Base-by-base conservation (phyloP, 163 green algal genomes). In the Smithsoniella earleae region DNA sequence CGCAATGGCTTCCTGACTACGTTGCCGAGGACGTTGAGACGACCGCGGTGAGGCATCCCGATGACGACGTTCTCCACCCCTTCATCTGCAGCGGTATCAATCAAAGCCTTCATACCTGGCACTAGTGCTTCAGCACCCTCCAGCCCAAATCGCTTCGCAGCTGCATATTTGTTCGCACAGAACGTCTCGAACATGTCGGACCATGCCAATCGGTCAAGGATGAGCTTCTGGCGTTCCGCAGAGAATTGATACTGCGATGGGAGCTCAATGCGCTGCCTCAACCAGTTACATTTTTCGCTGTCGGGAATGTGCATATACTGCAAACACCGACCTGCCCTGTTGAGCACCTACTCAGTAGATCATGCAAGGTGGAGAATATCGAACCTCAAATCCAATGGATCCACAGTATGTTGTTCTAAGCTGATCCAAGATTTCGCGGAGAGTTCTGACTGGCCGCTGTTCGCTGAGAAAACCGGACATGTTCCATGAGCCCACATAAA, bases 251-350 rank as follows among this genome's bases (percentile, higher is more conserved):
- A 66, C 58, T 76, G 46, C 66, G 87, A 75, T 4, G 83, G 78
- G 20, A 85, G 90, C 84, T 97, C 92, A 46, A 99, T 94, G 66
- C 84, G 84, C 49, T 96, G 89, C 33, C 94, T 85, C 46, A 99
- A 85, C 94, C 94, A 98, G 82, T 99, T 96, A 83, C 91, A 97
- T 31, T 86, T 81, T 27, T 96, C 91, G 36, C 86, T 80, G 78
- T 97, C 88, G 8, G 88, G 80, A 65, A 99, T 98, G 90, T 99
- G 91, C 92, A 98, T 98, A 90, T 97, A 98, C 90, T 94, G 84
- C 46, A 58, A 22, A 43, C 38, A 76, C 18, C n/a, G 44, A 31
- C 33, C 33, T 44, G 16, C 3, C 22, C n/a, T 46, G 28, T 34
- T 13, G 3, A 18, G 31, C 40, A 66, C n/a, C 22, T 18, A 66